Evolutionary conservation across 495 filamentous ascomycete species (phyloP), one percentile per base, ranked within the genome.

Genomic region (Penicillium robsamsonii): DNA sequence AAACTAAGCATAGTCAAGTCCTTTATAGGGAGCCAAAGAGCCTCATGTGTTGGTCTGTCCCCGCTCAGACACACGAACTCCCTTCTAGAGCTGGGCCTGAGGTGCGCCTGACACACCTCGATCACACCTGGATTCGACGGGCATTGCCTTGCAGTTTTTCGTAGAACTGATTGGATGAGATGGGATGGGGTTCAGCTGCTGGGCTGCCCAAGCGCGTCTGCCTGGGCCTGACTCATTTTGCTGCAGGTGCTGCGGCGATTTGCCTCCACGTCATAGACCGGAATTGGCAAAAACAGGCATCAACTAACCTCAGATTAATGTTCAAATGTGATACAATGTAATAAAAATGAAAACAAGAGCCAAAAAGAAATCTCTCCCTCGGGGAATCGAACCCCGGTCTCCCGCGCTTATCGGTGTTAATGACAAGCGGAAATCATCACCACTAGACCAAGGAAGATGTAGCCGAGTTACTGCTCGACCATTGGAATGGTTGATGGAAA

Each of bases 301-400:
- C 4, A 27, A 27, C 25, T 27, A 0, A 3, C 25, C 0, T 27
- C 1, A 27, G 4, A 27, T 27, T 27, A 7, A 27, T 27, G 6
- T 27, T 4, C 25, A 27, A 3, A 27, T 27, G 4, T 27, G 4
- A 7, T 27, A 27, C 25, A 27, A 27, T 2, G 4, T 5, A 1
- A 49, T 8, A 31, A 11, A 29, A 49, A 48, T 48, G 24, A 22
- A 46, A 47, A 22, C 29, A 55, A 48, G 22, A 22, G 22, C 15
- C 25, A 50, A 58, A 60, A 59, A 46, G 35, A 55, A 48, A 67
- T 70, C 71, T 74, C 70, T 73, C 70, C 66, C 64, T 70, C 75
- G 71, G 76, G 76, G 76, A 79, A 79, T 79, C 76, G 76, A 78
- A 79, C 75, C 74, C 74, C 71, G 76, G 75, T 78, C 75, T 79